Conservation (phyloP, 257 asterid genomes). For the Haberlea rhodopensis region DNA sequence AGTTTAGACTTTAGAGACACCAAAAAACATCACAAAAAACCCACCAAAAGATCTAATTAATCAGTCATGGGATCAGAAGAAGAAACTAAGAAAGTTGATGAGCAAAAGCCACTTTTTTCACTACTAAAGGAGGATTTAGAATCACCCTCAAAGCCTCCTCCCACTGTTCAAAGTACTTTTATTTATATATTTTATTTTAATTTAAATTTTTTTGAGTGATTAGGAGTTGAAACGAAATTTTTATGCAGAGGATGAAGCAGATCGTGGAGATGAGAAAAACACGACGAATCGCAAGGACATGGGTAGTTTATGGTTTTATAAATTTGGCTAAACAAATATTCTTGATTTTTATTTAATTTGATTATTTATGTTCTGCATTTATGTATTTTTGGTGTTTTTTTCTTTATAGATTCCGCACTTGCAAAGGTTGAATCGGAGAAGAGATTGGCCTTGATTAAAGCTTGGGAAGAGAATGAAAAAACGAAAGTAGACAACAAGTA, state of each 20-base stretch:
- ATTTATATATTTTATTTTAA: background rate
- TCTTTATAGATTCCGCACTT: slow-evolving; percentile 31
- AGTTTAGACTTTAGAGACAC: no score
- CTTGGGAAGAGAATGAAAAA: slow-evolving; percentile 76
- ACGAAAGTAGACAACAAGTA: slow-evolving; percentile 56
- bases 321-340: background rate
- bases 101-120: slow-evolving; percentile 24
- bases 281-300: slow-evolving; percentile 19
- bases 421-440: slow-evolving; percentile 46
- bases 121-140: slow-evolving; percentile 16
- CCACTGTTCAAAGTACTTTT: slow-evolving; percentile 19
- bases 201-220: background rate
- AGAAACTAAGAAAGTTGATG: slow-evolving; percentile 17
- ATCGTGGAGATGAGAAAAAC: slow-evolving; percentile 23
- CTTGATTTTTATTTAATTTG: background rate
- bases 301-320: slow-evolving; percentile 26
- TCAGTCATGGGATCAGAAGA: slow-evolving; percentile 21
- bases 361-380: background rate
- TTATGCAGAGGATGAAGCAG: slow-evolving; percentile 25
- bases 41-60: no score
- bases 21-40: no score
- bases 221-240: background rate
- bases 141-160: slow-evolving; percentile 19
- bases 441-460: slow-evolving; percentile 57
- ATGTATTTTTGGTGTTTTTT: background rate